These are phyloP conservation scores for Fusarium robinianum DNA, from an alignment of 2,329 filamentous ascomycete genomes.

Conservation along the genomic window DNA sequence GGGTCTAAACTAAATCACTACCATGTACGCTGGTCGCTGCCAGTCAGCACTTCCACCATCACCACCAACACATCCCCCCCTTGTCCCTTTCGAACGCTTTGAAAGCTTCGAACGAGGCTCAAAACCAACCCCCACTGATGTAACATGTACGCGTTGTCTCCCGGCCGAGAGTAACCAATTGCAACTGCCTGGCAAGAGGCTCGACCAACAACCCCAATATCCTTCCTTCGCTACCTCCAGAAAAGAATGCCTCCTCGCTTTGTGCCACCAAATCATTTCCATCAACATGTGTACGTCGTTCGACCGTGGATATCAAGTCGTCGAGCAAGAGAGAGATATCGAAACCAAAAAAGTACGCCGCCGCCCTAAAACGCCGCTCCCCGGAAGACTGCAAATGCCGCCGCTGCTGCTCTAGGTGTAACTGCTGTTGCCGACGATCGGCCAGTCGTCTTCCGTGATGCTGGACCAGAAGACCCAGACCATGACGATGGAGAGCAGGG, in stretches of 20 bases:
- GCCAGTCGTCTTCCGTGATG: constrained; percentile 99
- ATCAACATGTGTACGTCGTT: constrained; percentile 38
- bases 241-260: constrained; percentile 28
- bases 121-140: no score
- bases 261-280: constrained; percentile 34
- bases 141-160: no score
- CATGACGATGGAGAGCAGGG: constrained; percentile 77
- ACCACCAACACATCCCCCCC: constrained; percentile 23
- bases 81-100: no score
- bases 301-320: constrained; percentile 33
- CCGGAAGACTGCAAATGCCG: constrained; percentile 22
- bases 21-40: no score
- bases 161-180: no score
- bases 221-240: no score
- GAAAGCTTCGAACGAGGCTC: no score
- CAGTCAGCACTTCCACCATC: no score
- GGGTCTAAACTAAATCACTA: constrained; percentile 40
- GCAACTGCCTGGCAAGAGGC: not conserved
- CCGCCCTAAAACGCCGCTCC: constrained; percentile 34
- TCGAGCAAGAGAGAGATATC: constrained; percentile 37
- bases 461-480: constrained; percentile 98
- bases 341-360: constrained; percentile 34
- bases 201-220: not conserved
- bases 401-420: constrained; percentile 43
- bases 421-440: constrained; percentile 54